Evolutionary conservation across 768 basidiomycete species (phyloP), one percentile per base, ranked within the genome.

Genomic region (Gymnopilus junonius): DNA sequence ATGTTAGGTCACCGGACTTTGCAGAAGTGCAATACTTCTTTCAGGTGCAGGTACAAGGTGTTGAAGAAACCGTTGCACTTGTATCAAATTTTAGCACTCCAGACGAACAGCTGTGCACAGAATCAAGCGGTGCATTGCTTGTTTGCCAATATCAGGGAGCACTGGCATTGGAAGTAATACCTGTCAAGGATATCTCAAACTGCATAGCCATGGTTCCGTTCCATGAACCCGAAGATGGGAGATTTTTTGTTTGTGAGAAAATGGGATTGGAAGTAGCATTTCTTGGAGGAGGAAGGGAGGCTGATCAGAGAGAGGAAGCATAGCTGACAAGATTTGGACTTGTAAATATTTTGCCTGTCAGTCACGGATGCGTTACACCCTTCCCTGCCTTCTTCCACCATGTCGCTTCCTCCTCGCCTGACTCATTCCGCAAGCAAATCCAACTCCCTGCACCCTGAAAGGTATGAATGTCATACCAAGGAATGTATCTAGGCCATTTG

Each of bases 21-120:
- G 67, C 37, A 0, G 70, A 71, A 62, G 64, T 67, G 17, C 63
- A 65, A 23, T 71, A 58, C 32, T 71, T 55, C 31, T 71, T 71
- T 40, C 63, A 61, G 34, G n/a, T 25, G 3, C 48, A 48, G 40
- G 7, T 59, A 7, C 11, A 51, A 27, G 34, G 46, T 17, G 15
- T 25, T 14, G 39, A 55, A 1, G 35, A 68, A 20, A 61, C 58
- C 15, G 53, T 68, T 50, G 67, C 65, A 14, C 17, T 68, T 3
- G 34, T 65, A 5, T 68, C 67, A 15, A 14, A 55, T 0, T 68
- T 53, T 61, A 39, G 55, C 3, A 20, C 35, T 14, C 67, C 64
- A 2, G 62, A 68, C 51, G 4, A 21, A 2, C 15, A 39, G 32
- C 29, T 68, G 17, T 29, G 57, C 8, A 23, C 14, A 11, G 21